Conservation (phyloP, 2,329 filamentous ascomycete genomes). For the Paracoccidioides lutzii region DNA sequence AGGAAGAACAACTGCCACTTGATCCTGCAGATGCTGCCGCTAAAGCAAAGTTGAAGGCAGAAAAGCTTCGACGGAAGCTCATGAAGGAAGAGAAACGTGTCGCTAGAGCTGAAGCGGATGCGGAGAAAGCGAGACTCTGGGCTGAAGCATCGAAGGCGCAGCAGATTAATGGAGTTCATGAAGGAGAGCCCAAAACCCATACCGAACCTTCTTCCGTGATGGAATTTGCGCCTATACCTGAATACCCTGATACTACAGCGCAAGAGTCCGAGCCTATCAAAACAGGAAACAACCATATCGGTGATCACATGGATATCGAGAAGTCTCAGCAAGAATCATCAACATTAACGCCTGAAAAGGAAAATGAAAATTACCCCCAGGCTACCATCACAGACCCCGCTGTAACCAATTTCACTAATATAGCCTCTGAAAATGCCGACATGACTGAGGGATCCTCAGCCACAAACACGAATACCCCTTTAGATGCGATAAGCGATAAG, state of each 20-base stretch:
- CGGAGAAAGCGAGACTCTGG: slow-evolving; percentile 25
- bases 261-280: background rate
- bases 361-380: background rate
- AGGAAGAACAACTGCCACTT: slow-evolving; percentile 10
- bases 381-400: background rate
- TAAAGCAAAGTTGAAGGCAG: slow-evolving; percentile 29
- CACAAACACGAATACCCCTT: background rate
- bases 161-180: background rate
- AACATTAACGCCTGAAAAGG: background rate
- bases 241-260: background rate
- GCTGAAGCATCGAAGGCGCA: slow-evolving; percentile 14
- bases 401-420: background rate
- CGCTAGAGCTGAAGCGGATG: slow-evolving; percentile 33
- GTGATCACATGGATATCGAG: background rate
- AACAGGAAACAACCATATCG: background rate
- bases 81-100: slow-evolving; percentile 51
- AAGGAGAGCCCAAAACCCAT: background rate
- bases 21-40: slow-evolving; percentile 22
- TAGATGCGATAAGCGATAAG: background rate
- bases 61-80: slow-evolving; percentile 36
- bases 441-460: background rate
- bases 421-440: background rate
- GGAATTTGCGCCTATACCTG: background rate
- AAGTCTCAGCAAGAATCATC: background rate
- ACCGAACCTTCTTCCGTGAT: background rate